Conservation (phyloP, 225 moss, liverwort and hornwort species). For the Sphagnum tenellum region DNA sequence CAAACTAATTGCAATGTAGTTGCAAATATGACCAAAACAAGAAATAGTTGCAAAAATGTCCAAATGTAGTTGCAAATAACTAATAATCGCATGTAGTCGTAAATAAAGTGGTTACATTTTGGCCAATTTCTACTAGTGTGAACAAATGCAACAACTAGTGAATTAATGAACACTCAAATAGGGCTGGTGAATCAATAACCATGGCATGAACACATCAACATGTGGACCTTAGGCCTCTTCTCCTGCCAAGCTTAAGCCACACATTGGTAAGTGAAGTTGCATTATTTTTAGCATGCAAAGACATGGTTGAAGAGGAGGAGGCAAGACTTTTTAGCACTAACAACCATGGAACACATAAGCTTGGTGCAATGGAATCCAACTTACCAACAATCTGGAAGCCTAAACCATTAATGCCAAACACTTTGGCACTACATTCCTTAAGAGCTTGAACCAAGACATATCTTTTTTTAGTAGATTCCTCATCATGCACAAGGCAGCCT, state of each 20-base stretch:
- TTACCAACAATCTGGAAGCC: neutral
- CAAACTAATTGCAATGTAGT: too few relatives aligned
- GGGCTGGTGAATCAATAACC: conserved; percentile 3
- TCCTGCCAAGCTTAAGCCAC: conserved; percentile 5
- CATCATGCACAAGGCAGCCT: neutral
- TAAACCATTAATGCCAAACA: neutral
- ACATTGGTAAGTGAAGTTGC: neutral
- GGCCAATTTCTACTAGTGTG: too few relatives aligned
- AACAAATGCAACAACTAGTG: too few relatives aligned
- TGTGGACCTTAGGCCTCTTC: conserved; percentile 2
- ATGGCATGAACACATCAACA: conserved; percentile 1
- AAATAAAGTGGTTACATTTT: too few relatives aligned
- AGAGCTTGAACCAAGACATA: neutral
- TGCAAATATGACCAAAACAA: too few relatives aligned
- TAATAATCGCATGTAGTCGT: too few relatives aligned
- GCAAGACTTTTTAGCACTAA: conserved; percentile 2
- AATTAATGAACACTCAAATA: too few relatives aligned
- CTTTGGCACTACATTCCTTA: neutral
- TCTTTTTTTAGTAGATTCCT: neutral
- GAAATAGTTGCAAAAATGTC: too few relatives aligned
- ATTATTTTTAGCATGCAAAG: too few relatives aligned
- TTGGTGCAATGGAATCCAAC: conserved; percentile 1
- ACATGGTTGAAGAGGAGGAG: too few relatives aligned
- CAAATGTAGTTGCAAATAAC: too few relatives aligned
- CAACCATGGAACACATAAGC: conserved; percentile 1